phyloP scores from a whole-genome alignment of 768 basidiomycete species.

The Naganishia vaughanmartiniae region DNA sequence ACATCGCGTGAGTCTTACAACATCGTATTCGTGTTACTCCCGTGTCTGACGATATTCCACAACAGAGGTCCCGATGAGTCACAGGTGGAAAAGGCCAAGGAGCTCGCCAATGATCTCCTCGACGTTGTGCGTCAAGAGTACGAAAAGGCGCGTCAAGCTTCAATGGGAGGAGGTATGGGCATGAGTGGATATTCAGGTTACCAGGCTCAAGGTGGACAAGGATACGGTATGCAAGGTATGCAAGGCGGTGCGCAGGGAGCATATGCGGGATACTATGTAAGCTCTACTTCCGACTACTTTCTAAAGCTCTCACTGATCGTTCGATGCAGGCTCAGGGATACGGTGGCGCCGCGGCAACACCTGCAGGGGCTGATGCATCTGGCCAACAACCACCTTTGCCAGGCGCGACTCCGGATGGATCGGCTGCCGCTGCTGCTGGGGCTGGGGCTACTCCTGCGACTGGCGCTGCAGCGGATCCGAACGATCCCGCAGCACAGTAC shows the following conservation, averaged over 20 bases:
- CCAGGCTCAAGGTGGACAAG: conserved; percentile 38
- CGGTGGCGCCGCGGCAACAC: conserved; percentile 38
- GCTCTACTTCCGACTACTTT: not conserved
- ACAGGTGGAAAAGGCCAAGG: conserved; percentile 81
- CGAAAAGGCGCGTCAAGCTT: conserved; percentile 64
- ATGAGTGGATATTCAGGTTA: conserved; percentile 39
- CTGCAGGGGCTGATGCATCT: conserved; percentile 32
- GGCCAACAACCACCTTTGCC: conserved; percentile 28
- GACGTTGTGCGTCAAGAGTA: conserved; percentile 85
- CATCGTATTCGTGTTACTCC: not conserved
- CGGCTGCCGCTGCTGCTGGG: conserved; percentile 35
- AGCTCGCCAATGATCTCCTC: conserved; percentile 81
- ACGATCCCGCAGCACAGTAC: conserved; percentile 30
- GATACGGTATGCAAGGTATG: conserved; percentile 36
- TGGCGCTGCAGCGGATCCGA: conserved; percentile 31
- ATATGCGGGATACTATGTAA: conserved; percentile 29
- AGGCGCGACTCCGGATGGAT: conserved; percentile 29
- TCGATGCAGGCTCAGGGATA: conserved; percentile 21
- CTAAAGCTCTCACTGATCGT: not conserved
- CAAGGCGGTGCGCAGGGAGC: conserved; percentile 30
- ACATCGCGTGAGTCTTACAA: conserved; percentile 68
- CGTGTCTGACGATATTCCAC: not conserved
- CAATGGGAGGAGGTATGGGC: conserved; percentile 26
- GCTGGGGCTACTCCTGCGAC: conserved; percentile 39
- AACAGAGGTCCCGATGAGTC: conserved; percentile 76